Evolutionary conservation across 2,329 filamentous ascomycete genomes (phyloP), one percentile per base, ranked within the genome.

Genomic region (Hypomyces perniciosus): DNA sequence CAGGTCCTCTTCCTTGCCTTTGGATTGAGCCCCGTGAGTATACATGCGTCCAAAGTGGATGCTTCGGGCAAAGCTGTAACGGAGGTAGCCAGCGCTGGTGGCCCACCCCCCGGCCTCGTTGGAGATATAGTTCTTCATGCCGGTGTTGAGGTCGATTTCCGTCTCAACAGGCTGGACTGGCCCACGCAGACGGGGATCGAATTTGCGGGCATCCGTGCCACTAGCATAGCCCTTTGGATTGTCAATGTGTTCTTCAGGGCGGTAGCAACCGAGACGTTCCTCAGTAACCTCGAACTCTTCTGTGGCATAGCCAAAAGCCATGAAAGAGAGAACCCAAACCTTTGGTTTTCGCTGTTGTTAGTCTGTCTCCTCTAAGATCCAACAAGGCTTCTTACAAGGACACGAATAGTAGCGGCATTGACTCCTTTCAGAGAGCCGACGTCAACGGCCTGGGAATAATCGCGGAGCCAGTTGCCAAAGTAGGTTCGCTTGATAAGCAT

Each of bases 41-140:
- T 91, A 92, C 29, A 88, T 69, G 34, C 88, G 79, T 10, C 88
- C 88, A 59, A 80, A 90, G 68, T 92, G 88, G 55, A 92, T 87
- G 64, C 84, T 81, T 53, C 87, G 80, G 10, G 77, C 77, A 55
- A 93, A 76, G 60, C 86, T 90, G 69, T 82, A 88, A 59, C 84
- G 83, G 53, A 96, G 77, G 62, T 92, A 96, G 37, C 88, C 91
- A 6, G 88, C 75, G 56, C 90, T 96, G 20, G 93, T 99, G 1
- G 91, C 89, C 88, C 91, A 96, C 38, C 81, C 79, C 4, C 90
- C 89, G 10, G 72, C 75, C 66, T 97, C 92, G 62, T 96, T 97
- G 54, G 92, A 84, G 59, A 99, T 97, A 68, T 99, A 99, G 67
- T 97, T 97, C 71, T 97, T 99, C 92, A 99, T 96, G n/a, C 91